phyloP scores from a whole-genome alignment of 371 early-diverging fungal species.

The Saksenaea oblongispora region DNA sequence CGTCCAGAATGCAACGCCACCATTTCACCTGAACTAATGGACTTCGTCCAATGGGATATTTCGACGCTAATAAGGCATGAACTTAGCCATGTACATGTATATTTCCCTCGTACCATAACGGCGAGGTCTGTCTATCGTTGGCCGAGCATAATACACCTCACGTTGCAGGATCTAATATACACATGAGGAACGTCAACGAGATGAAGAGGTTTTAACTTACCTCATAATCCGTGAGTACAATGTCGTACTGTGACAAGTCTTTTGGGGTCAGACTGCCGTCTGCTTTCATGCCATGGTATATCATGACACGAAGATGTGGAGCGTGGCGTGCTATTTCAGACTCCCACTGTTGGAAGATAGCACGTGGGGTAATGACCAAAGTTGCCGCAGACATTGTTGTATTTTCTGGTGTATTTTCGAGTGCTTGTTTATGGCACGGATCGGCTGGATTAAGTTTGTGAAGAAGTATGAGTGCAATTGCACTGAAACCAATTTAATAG shows the following conservation, averaged over 20 bases:
- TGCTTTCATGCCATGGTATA: slow-evolving; percentile 29
- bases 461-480: slow-evolving; percentile 42
- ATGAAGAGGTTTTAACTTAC: slow-evolving; percentile 10
- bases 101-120: slow-evolving; percentile 18
- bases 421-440: slow-evolving; percentile 1
- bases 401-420: not conserved
- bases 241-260: slow-evolving; percentile 45
- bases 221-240: slow-evolving; percentile 64
- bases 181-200: not conserved
- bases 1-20: slow-evolving; percentile 63
- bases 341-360: slow-evolving; percentile 69
- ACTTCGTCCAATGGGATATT: slow-evolving; percentile 41
- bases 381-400: slow-evolving; percentile 47
- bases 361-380: slow-evolving; percentile 62
- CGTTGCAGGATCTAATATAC: slow-evolving; percentile 38
- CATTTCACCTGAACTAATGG: slow-evolving; percentile 56
- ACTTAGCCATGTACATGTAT: not conserved
- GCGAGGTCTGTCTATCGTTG: slow-evolving; percentile 26
- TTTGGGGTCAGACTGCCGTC: slow-evolving; percentile 12
- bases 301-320: slow-evolving; percentile 32
- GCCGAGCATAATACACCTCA: slow-evolving; percentile 53
- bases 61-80: slow-evolving; percentile 19
- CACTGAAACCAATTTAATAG: no score
- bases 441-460: slow-evolving; percentile 20
- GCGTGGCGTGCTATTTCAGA: slow-evolving; percentile 57